Evolutionary conservation across 1,284 basidiomycete species (phyloP).

Genomic region (Papiliotrema nemorosa): DNA sequence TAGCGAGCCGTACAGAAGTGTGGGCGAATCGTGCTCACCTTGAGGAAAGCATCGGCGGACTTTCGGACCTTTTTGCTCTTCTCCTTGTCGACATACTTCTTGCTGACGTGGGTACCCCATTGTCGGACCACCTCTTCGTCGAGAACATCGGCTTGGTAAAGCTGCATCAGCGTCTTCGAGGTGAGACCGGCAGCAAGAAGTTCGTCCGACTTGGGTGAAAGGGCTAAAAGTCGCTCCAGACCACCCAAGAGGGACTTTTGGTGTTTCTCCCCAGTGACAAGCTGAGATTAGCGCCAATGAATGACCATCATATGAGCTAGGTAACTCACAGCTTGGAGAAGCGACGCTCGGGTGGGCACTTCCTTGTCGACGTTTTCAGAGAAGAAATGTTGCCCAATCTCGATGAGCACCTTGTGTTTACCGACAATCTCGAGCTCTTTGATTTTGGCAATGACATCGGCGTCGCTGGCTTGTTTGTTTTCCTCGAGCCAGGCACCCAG

Average conservation of each 20-base stretch:
- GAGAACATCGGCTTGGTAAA: conserved; percentile 89
- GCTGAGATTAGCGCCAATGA: conserved; percentile 25
- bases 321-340: conserved; percentile 71
- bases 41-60: conserved; percentile 91
- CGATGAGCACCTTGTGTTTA: conserved; percentile 88
- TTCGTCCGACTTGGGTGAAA: conserved; percentile 55
- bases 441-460: conserved; percentile 74
- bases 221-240: conserved; percentile 75
- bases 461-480: conserved; percentile 56
- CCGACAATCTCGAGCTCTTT: conserved; percentile 90
- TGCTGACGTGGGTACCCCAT: conserved; percentile 96
- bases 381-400: conserved; percentile 85
- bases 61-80: conserved; percentile 93
- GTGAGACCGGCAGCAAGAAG: conserved; percentile 36
- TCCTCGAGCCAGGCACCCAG: conserved; percentile 86
- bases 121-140: conserved; percentile 87
- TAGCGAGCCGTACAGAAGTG: neutral
- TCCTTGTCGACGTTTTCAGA: conserved; percentile 68
- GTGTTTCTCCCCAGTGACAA: conserved; percentile 73
- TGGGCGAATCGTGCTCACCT: conserved; percentile 48
- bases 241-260: conserved; percentile 92
- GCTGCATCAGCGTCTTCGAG: conserved; percentile 83
- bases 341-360: conserved; percentile 66
- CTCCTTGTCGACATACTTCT: conserved; percentile 97
- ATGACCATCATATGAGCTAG: neutral